Conservation (phyloP, 148 eudicot species). For the Amaranthus cruentus region DNA sequence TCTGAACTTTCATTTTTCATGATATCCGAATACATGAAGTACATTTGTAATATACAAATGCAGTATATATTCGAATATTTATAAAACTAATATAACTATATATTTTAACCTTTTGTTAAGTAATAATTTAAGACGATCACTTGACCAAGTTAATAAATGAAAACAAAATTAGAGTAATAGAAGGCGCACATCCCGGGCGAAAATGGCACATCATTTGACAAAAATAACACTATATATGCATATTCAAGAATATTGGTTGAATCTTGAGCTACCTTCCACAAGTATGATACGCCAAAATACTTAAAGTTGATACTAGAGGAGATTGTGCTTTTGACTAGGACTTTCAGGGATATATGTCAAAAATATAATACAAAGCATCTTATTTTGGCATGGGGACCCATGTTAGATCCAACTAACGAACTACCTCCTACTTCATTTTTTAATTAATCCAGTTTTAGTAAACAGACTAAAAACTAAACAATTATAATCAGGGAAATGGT, state of each 20-base stretch:
- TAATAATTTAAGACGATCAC: too few relatives aligned
- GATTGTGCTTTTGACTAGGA: constrained; percentile 2
- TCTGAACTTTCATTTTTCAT: too few relatives aligned
- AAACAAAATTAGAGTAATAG: background rate
- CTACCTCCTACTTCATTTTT: background rate
- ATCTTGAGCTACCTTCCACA: background rate
- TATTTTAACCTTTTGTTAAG: too few relatives aligned
- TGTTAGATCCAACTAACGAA: constrained; percentile 7
- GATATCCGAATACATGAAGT: too few relatives aligned
- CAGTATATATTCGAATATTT: too few relatives aligned
- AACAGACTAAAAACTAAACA: too few relatives aligned
- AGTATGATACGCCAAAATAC: background rate
- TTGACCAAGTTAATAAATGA: background rate
- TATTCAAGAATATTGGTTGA: background rate
- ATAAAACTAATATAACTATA: background rate
- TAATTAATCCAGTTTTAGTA: background rate
- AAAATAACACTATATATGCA: background rate
- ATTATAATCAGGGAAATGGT: too few relatives aligned
- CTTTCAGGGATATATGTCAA: background rate
- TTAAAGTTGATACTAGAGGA: background rate
- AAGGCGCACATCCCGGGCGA: background rate
- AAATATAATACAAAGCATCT: background rate
- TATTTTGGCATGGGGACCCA: background rate
- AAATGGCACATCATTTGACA: background rate
- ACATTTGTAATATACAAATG: too few relatives aligned